Evolutionary conservation across 2,329 filamentous ascomycete genomes (phyloP), one percentile per base, ranked within the genome.

Genomic region (Nigrospora sphaerica): DNA sequence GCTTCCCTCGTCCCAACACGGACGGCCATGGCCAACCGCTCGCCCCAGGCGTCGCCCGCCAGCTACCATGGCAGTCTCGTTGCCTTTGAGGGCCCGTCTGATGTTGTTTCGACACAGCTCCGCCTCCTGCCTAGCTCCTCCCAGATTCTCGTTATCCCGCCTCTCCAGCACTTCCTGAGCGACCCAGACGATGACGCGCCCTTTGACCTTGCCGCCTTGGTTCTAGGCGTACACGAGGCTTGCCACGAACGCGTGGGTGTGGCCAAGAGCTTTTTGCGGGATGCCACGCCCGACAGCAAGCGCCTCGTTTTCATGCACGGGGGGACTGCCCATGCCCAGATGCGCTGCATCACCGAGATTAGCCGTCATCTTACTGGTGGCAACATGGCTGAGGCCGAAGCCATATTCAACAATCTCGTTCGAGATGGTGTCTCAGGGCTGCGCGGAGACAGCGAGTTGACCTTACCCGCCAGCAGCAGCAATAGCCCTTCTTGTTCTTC

Each of bases 301-400:
- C 72, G 73, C 47, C 59, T 84, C 5, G 80, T 81, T 9, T 81
- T 85, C 52, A 65, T 81, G 61, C 73, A 80, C 44, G 81, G 80
- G 3, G 79, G 81, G 11, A 77, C 75, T 3, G 68, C 74, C 11
- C 68, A 72, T 46, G 79, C 79, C 1, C 73, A 75, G 45, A 62
- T 72, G 6, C 64, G 73, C 19, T 84, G 80, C 54, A 71, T 84
- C 46, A 63, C 66, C 33, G 65, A 68, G 31, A 80, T 85, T 43
- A 74, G 73, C 58, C 62, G 75, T 44, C 65, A 78, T 48, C 62
- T 75, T 46, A 77, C 75, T 1, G 56, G 68, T 35, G 78, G 76
- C 2, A 67, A 79, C 52, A 53, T 71, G 13, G 52, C 55, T n/a
- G 66, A 68, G 47, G 80, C 80, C 0, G 73, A 77, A 55, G 58